Conservation (phyloP, 169 alveolate genomes). For the Plasmodium sp. region DNA sequence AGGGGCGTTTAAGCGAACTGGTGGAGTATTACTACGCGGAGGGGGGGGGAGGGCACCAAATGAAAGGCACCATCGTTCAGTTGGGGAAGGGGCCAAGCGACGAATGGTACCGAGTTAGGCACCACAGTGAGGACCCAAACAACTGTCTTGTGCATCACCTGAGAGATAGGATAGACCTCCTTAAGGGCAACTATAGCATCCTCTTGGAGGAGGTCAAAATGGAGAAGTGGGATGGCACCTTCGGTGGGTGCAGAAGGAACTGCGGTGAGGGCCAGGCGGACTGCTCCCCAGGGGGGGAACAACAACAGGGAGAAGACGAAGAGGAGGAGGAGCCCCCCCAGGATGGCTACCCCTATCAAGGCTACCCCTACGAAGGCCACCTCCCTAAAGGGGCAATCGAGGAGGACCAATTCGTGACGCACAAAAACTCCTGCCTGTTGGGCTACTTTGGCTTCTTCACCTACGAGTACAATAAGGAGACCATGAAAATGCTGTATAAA, state of each 20-base stretch:
- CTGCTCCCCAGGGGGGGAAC: not conserved
- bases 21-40: constrained; percentile 25
- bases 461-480: constrained; percentile 75
- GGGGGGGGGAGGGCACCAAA: not conserved
- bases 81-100: not conserved
- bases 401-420: constrained; percentile 29
- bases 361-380: not conserved
- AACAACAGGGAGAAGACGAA: not conserved
- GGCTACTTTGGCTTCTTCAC: constrained; percentile 78
- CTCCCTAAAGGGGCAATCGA: not conserved
- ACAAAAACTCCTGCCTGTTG: constrained; percentile 4
- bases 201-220: constrained; percentile 1
- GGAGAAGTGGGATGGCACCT: not conserved
- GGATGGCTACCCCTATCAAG: not conserved
- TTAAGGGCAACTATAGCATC: not conserved
- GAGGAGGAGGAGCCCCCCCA: not conserved
- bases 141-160: constrained; percentile 52
- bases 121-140: not conserved
- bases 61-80: not conserved
- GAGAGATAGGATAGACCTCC: not conserved
- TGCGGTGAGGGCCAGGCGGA: not conserved
- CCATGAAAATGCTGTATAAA: constrained; percentile 29
- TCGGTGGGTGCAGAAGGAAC: not conserved
- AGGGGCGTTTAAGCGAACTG: constrained; percentile 66
- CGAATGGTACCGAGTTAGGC: not conserved